Evolutionary conservation across 2,329 filamentous ascomycete species (phyloP).

Genomic region (Trichoderma atrobrunneum): DNA sequence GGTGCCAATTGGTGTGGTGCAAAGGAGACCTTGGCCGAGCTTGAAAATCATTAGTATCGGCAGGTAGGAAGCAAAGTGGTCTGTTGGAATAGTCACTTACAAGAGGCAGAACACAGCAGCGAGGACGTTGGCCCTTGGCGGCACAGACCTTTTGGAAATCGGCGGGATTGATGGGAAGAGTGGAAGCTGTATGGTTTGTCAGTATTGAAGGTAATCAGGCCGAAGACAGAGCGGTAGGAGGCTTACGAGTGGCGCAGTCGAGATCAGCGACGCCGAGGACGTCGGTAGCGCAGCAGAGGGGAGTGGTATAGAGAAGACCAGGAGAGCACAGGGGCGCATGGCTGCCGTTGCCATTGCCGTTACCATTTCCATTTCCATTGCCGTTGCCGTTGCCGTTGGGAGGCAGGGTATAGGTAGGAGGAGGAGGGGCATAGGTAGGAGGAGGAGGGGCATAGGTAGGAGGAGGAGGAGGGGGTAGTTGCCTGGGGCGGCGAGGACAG

Average conservation of each 20-base stretch:
- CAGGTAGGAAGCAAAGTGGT: not conserved
- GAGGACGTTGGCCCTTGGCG: not conserved
- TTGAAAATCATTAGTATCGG: not conserved
- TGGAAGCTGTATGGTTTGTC: not conserved
- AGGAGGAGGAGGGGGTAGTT: not conserved
- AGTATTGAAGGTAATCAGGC: not conserved
- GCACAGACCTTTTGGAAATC: constrained; percentile 7
- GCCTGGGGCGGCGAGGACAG: constrained; percentile 8
- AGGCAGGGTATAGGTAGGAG: not conserved
- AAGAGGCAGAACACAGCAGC: constrained; percentile 19
- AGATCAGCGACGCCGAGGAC: constrained; percentile 6
- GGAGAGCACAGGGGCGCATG: too few species aligned
- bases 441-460: not conserved
- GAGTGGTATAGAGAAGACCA: not conserved
- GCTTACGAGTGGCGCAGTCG: constrained; percentile 19
- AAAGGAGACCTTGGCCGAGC: constrained; percentile 13
- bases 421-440: not conserved
- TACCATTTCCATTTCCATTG: not conserved
- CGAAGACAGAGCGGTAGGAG: not conserved
- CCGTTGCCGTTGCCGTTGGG: not conserved
- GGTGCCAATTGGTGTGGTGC: too few species aligned
- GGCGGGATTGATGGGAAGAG: not conserved
- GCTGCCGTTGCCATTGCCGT: not conserved
- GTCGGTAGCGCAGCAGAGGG: constrained; percentile 18
- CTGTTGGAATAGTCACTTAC: not conserved